Evolutionary conservation across 2,329 filamentous ascomycete genomes (phyloP), one percentile per base, ranked within the genome.

Genomic region (Orbilia ellipsospora): DNA sequence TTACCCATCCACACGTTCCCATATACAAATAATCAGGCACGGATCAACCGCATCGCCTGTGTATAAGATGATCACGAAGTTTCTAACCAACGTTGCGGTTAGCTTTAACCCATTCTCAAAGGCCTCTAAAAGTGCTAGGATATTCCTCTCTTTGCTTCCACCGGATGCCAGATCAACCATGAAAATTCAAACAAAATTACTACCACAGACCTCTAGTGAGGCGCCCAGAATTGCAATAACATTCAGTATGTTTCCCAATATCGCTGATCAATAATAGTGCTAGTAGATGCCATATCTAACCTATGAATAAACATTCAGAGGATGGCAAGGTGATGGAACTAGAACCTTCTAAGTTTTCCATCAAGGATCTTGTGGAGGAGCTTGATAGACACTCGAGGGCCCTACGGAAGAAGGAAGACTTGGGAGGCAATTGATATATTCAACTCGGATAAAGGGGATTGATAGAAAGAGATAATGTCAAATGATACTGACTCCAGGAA

Each of bases 31-130:
- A 36, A 36, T 10, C 31, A 36, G 6, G 31, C 31, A 7, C 31
- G 10, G 31, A 2, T 36, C 31, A 36, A 36, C 31, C 10, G 31
- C 31, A 36, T 36, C 8, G 31, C 5, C 31, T 36, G 31, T 36
- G 31, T 36, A 36, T 36, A 60, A 64, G 15, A 95, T 95, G 92
- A 92, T 95, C 77, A 94, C 92, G 73, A 89, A 90, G 82, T 95
- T 92, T 85, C 88, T 96, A 82, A 94, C 93, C 82, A 89, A 93
- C 82, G 89, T 98, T 80, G 89, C 87, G 80, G 90, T 93, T 78
- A 89, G 89, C 82, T 97, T 98, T 89, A 97, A 96, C 84, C 94
- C 95, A 45, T 98, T 98, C 87, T 91, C 89, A 28, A 84, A 87
- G 23, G 86, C 87, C 82, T 90, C 92, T 77, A 93, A 93, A 81